Conservation (phyloP, 2,329 filamentous ascomycete species). For the Fusarium foetens region DNA sequence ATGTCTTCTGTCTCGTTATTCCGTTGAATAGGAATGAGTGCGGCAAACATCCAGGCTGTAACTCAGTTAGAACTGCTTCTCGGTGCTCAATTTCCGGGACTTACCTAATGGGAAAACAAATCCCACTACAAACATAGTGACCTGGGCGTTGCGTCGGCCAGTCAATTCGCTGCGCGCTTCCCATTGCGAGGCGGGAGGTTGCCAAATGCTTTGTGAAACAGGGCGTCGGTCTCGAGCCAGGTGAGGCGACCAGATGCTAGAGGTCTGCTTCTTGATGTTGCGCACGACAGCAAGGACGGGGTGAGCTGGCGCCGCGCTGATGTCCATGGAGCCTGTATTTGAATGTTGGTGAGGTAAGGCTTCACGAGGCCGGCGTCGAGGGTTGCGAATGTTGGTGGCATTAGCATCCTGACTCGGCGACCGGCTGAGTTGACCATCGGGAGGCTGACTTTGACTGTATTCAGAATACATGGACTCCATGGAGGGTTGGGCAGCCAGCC, state of each 20-base stretch:
- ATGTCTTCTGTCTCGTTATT: conserved; percentile 64
- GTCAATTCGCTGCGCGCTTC: conserved; percentile 68
- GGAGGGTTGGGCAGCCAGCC: conserved; percentile 57
- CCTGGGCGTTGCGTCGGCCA: conserved; percentile 77
- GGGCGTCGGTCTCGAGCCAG: conserved; percentile 71
- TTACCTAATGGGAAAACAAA: conserved; percentile 80
- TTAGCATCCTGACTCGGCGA: conserved; percentile 63
- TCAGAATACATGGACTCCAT: conserved; percentile 60
- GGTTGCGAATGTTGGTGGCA: conserved; percentile 57
- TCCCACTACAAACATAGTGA: conserved; percentile 78
- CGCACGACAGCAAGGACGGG: conserved; percentile 43
- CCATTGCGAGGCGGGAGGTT: conserved; percentile 76
- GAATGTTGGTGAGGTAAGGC: conserved; percentile 20
- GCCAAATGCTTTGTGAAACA: conserved; percentile 72
- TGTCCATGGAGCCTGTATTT: conserved; percentile 56
- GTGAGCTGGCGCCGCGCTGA: conserved; percentile 49
- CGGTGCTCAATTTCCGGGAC: conserved; percentile 40
- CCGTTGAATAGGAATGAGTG: conserved; percentile 76
- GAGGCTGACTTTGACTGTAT: conserved; percentile 58
- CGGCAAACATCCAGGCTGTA: conserved; percentile 81
- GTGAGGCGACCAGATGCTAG: conserved; percentile 79
- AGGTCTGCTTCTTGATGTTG: conserved; percentile 59
- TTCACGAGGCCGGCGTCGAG: conserved; percentile 58
- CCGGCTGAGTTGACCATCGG: conserved; percentile 57
- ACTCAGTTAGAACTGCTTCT: conserved; percentile 27